Percentiles rank a stretch among this genome's conserved stretches.
phyloP scores from a whole-genome alignment of 2,329 filamentous ascomycete genomes.

The Rutstroemia sp. region DNA sequence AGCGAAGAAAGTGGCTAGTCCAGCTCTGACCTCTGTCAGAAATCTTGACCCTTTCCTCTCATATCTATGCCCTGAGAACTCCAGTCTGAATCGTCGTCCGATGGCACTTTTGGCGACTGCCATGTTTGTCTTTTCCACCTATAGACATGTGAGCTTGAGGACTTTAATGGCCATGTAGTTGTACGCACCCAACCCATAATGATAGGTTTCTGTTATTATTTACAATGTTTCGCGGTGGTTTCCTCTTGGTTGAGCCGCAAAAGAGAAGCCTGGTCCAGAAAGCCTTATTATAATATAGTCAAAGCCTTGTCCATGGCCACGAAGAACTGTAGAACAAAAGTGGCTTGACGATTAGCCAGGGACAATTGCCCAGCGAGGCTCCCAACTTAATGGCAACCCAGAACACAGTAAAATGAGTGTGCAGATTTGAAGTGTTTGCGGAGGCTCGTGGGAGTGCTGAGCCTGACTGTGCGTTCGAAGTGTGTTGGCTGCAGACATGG shows the following conservation, averaged over 20 bases:
- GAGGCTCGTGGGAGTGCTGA: background rate
- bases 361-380: slow-evolving; percentile 7
- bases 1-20: slow-evolving; percentile 64
- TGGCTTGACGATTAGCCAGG: background rate
- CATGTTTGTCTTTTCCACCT: slow-evolving; percentile 37
- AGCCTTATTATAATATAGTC: background rate
- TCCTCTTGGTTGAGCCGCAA: background rate
- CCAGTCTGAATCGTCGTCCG: slow-evolving; percentile 70
- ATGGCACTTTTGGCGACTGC: slow-evolving; percentile 56
- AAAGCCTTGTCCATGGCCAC: background rate
- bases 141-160: slow-evolving; percentile 41
- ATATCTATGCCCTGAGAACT: slow-evolving; percentile 65
- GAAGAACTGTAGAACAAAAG: background rate
- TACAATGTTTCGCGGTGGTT: background rate
- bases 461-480: background rate
- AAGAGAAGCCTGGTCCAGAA: background rate
- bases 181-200: slow-evolving; percentile 27
- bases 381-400: slow-evolving; percentile 45
- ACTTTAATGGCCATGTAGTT: slow-evolving; percentile 13
- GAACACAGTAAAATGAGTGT: slow-evolving; percentile 33
- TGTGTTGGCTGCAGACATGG: background rate
- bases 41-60: slow-evolving; percentile 58
- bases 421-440: background rate
- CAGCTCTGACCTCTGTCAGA: slow-evolving; percentile 77
- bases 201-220: background rate